phyloP scores from a whole-genome alignment of 2,329 filamentous ascomycete genomes.

The Neonectria sp. region DNA sequence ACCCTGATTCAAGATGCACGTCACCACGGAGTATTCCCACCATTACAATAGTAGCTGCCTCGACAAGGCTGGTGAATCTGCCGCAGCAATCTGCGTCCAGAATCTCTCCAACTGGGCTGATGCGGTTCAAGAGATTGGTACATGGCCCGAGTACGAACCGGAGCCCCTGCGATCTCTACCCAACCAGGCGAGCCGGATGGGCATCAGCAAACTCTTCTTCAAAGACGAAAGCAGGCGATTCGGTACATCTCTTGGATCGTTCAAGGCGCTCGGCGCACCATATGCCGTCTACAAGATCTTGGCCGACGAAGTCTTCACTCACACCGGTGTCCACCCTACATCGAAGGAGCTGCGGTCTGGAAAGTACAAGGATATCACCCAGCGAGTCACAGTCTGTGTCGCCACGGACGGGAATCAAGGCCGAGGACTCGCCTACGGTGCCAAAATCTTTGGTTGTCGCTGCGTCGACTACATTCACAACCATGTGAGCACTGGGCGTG shows the following conservation, averaged over 20 bases:
- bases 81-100: conserved; percentile 18
- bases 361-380: conserved; percentile 28
- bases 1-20: too few relatives aligned
- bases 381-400: conserved; percentile 32
- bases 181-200: conserved; percentile 19
- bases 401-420: conserved; percentile 38
- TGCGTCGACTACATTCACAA: conserved; percentile 37
- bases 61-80: background rate
- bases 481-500: conserved; percentile 24
- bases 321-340: conserved; percentile 16
- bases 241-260: conserved; percentile 27
- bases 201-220: conserved; percentile 23
- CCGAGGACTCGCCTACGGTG: conserved; percentile 30
- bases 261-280: conserved; percentile 36
- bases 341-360: conserved; percentile 26
- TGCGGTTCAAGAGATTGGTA: conserved; percentile 29
- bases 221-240: conserved; percentile 37
- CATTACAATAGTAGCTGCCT: conserved; percentile 4
- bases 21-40: too few relatives aligned
- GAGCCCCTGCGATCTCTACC: conserved; percentile 30
- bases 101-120: conserved; percentile 31
- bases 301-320: conserved; percentile 18
- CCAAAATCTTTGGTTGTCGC: conserved; percentile 32
- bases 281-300: conserved; percentile 36
- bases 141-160: conserved; percentile 35